These are phyloP conservation scores for Penicillium robsamsonii DNA, from an alignment of 495 filamentous ascomycete species.

Conservation along the genomic window DNA sequence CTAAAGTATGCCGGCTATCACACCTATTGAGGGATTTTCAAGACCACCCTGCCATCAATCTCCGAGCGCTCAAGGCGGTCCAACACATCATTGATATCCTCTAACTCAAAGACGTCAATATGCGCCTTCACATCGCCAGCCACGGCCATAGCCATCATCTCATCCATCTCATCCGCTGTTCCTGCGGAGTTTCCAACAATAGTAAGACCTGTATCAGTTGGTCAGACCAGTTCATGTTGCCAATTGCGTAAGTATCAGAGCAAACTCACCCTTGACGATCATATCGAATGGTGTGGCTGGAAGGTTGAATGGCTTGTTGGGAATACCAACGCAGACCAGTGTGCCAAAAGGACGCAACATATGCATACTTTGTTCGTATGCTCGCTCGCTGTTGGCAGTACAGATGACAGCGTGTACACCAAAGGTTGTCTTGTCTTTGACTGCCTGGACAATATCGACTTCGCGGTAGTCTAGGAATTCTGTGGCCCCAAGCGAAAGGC, in stretches of 20 bases:
- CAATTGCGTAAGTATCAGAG: not conserved
- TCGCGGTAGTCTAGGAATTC: constrained; percentile 42
- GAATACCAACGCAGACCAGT: constrained; percentile 46
- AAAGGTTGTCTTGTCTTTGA: constrained; percentile 35
- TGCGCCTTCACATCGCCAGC: constrained; percentile 39
- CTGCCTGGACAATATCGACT: constrained; percentile 35
- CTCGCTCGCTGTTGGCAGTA: constrained; percentile 37
- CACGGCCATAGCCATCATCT: constrained; percentile 41
- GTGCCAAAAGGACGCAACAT: constrained; percentile 41
- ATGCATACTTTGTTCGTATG: constrained; percentile 42
- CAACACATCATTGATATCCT: constrained; percentile 42
- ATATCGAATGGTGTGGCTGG: constrained; percentile 46
- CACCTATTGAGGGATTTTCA: constrained; percentile 37
- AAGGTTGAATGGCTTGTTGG: constrained; percentile 34
- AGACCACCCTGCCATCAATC: constrained; percentile 42
- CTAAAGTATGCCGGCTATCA: no score
- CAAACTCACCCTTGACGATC: constrained; percentile 36
- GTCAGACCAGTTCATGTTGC: not conserved
- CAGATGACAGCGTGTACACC: constrained; percentile 48
- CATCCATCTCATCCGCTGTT: constrained; percentile 40
- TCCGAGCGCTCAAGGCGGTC: constrained; percentile 39
- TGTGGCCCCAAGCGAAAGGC: constrained; percentile 38
- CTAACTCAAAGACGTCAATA: constrained; percentile 41
- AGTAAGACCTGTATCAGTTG: constrained; percentile 29
- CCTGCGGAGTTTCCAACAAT: constrained; percentile 45